phyloP scores from a whole-genome alignment of 192 early-diverging fungal species.

The Oehlia diaphana region DNA sequence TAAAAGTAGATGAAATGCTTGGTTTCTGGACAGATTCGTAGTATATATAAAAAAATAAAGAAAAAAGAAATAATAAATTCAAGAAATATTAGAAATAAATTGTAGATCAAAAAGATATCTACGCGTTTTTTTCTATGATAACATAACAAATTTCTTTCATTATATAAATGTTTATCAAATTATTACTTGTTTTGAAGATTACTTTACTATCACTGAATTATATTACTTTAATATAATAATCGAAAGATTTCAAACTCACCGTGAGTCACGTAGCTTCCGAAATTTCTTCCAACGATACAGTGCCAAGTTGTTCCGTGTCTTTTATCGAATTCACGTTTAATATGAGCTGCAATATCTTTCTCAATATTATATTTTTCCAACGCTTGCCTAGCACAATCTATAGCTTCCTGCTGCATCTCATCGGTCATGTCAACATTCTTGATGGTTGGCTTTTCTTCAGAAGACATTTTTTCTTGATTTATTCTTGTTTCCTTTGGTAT shows the following conservation, averaged over 20 bases:
- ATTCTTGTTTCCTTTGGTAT: not conserved
- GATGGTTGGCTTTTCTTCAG: constrained; percentile 85
- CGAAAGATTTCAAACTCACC: constrained; percentile 44
- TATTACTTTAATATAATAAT: not conserved
- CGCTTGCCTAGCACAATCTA: constrained; percentile 84
- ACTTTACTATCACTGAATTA: too few relatives aligned
- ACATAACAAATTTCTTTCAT: too few relatives aligned
- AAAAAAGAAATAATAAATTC: not conserved
- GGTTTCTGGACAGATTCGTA: constrained; percentile 49
- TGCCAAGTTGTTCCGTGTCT: constrained; percentile 99
- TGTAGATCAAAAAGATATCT: not conserved
- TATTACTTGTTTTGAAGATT: too few relatives aligned
- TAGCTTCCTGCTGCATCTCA: constrained; percentile 92
- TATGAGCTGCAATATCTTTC: constrained; percentile 96
- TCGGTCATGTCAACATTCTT: constrained; percentile 99
- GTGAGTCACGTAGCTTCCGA: constrained; percentile 98
- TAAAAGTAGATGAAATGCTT: constrained; percentile 99
- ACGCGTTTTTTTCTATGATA: not conserved
- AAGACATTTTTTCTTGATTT: not conserved
- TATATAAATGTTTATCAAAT: too few relatives aligned
- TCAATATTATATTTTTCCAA: constrained; percentile 93
- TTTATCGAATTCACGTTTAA: constrained; percentile 99
- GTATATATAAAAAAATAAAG: not conserved
- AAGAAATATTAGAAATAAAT: not conserved
- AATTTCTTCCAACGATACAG: constrained; percentile 97